Conservation (phyloP, 768 basidiomycete genomes). For the Macrolepiota albuminosa region DNA sequence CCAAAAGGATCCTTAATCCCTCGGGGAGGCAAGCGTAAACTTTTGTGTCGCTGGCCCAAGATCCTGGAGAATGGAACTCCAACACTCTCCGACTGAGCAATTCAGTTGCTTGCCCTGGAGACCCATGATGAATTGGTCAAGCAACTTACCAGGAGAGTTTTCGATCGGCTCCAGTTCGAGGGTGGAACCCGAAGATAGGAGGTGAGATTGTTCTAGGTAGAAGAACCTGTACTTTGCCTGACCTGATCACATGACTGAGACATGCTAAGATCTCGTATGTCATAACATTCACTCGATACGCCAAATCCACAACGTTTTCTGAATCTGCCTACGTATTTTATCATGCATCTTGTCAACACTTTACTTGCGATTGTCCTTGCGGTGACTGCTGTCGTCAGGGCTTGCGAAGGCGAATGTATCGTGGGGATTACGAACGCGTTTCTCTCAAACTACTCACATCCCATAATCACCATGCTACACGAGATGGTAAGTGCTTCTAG, state of each 20-base stretch:
- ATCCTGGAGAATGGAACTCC: neutral
- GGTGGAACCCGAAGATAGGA: too few relatives aligned
- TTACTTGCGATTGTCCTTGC: slow-evolving; percentile 21
- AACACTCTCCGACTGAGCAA: neutral
- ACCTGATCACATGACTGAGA: neutral
- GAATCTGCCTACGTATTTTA: neutral
- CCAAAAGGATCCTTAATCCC: neutral
- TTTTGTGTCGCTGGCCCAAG: neutral
- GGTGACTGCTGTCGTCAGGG: slow-evolving; percentile 35
- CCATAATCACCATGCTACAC: slow-evolving; percentile 33
- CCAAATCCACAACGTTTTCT: neutral
- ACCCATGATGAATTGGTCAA: neutral
- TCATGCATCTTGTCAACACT: slow-evolving; percentile 18
- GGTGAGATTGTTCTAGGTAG: too few relatives aligned
- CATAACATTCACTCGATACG: neutral
- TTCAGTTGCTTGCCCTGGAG: neutral
- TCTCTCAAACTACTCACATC: slow-evolving; percentile 41
- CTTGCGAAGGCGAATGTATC: slow-evolving; percentile 73
- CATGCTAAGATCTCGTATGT: neutral
- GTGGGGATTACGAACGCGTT: slow-evolving; percentile 53
- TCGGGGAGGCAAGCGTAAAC: neutral
- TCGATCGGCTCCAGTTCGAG: neutral
- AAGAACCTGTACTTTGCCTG: too few relatives aligned
- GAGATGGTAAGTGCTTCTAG: slow-evolving; percentile 34
- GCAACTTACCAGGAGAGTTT: neutral